Conservation (phyloP, 1,139 yeast species). For the Pichia sp. region DNA sequence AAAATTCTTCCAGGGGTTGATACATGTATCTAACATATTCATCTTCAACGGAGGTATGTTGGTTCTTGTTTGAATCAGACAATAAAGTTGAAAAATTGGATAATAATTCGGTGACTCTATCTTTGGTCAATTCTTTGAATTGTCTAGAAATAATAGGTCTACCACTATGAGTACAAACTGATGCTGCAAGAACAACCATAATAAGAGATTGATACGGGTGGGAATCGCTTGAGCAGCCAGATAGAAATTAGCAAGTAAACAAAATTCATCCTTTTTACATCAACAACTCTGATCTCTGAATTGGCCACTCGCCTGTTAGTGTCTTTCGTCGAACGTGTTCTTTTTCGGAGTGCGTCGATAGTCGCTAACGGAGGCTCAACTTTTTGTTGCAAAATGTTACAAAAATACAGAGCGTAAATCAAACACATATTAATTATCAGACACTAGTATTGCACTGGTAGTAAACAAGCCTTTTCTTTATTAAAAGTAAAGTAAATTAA, state of each 20-base stretch:
- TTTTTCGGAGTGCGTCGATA: background rate
- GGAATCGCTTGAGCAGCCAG: background rate
- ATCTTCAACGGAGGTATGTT: conserved; percentile 93
- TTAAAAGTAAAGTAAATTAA: no score
- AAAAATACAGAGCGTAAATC: no score
- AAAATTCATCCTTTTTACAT: background rate
- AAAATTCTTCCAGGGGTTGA: conserved; percentile 92
- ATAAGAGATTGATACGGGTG: background rate
- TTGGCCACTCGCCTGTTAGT: background rate
- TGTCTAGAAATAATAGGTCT: conserved; percentile 91
- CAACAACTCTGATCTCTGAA: background rate
- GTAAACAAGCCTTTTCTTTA: no score
- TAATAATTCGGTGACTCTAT: conserved; percentile 78
- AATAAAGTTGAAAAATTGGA: conserved; percentile 83
- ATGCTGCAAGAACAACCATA: conserved; percentile 51
- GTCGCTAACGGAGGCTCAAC: background rate
- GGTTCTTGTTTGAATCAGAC: conserved; percentile 59
- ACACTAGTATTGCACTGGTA: no score
- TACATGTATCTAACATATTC: conserved; percentile 89
- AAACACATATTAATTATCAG: no score
- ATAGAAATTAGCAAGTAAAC: background rate
- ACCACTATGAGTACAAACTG: conserved; percentile 93
- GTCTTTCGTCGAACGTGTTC: background rate
- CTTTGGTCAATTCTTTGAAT: conserved; percentile 78
- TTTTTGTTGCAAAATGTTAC: no score